Evolutionary conservation across 73 alveolate species (phyloP).

Genomic region (Stentor coeruleus): DNA sequence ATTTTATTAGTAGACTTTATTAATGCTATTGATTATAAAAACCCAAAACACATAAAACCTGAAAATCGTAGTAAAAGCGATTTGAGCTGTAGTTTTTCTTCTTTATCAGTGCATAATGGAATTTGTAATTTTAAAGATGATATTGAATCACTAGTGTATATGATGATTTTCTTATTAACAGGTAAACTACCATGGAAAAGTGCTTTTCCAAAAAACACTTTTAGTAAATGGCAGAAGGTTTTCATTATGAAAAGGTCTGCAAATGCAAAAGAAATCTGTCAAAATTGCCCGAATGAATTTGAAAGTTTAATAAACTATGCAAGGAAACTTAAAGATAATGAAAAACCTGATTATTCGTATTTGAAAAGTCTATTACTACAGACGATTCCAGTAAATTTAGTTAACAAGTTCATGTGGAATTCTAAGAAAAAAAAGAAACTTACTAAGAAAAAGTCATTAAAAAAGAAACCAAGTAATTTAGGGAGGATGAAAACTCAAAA

Average conservation of each 20-base stretch:
- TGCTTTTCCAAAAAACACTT: not conserved
- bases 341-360: not conserved
- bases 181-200: not conserved
- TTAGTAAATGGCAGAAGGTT: not conserved
- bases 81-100: not conserved
- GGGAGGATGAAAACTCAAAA: not conserved
- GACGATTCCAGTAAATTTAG: too few relatives aligned
- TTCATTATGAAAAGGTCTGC: not conserved
- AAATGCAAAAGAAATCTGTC: not conserved
- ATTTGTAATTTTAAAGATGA: not conserved
- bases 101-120: not conserved
- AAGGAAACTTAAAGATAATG: not conserved
- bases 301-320: not conserved
- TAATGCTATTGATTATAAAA: not conserved
- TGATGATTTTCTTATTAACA: not conserved
- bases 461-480: not conserved
- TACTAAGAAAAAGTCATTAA: not conserved
- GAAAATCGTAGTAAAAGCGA: not conserved
- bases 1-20: not conserved
- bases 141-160: not conserved
- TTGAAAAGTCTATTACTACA: not conserved
- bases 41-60: too few relatives aligned
- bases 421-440: not conserved
- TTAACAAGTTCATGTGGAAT: not conserved
- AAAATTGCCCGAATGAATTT: not conserved